Conservation (phyloP, 495 filamentous ascomycete species). For the Penicilliopsis zonata region DNA sequence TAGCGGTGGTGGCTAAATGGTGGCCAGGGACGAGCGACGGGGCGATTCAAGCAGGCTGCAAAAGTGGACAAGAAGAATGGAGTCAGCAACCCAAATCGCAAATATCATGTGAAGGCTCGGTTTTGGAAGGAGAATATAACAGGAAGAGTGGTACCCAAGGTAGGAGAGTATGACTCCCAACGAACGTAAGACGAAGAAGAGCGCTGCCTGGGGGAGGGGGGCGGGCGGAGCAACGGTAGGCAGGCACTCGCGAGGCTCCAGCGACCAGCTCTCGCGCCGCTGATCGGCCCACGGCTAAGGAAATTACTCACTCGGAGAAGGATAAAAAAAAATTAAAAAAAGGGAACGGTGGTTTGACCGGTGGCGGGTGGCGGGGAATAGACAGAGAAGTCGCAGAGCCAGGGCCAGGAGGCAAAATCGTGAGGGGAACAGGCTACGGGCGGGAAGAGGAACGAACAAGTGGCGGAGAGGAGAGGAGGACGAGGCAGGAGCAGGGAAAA, state of each 20-base stretch:
- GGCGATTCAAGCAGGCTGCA: neutral
- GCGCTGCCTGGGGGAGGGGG: neutral
- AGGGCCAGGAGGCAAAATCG: too few species aligned
- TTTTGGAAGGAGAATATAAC: too few species aligned
- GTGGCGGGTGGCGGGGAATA: conserved; percentile 1
- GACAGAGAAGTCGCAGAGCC: too few species aligned
- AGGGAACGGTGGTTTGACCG: neutral
- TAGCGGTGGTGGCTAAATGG: neutral
- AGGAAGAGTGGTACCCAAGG: too few species aligned
- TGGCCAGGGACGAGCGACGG: neutral
- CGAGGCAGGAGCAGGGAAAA: neutral
- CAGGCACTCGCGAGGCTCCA: too few species aligned
- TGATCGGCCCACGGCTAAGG: too few species aligned
- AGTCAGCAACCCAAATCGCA: conserved; percentile 1
- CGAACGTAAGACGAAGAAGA: neutral
- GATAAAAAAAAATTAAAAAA: too few species aligned
- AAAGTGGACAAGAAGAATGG: neutral
- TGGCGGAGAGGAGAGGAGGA: neutral
- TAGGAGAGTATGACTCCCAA: neutral
- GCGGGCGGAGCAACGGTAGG: conserved; percentile 1
- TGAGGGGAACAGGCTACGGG: neutral
- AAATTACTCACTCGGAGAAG: neutral
- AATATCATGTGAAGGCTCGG: too few species aligned
- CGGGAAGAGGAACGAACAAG: too few species aligned
- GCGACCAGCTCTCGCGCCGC: too few species aligned